A percentile compares a stretch with the other conserved stretches of the same genome.
These are phyloP conservation scores for Globisporangium mamillatum DNA, from an alignment of 352 stramenopile species.

Conservation along the genomic window DNA sequence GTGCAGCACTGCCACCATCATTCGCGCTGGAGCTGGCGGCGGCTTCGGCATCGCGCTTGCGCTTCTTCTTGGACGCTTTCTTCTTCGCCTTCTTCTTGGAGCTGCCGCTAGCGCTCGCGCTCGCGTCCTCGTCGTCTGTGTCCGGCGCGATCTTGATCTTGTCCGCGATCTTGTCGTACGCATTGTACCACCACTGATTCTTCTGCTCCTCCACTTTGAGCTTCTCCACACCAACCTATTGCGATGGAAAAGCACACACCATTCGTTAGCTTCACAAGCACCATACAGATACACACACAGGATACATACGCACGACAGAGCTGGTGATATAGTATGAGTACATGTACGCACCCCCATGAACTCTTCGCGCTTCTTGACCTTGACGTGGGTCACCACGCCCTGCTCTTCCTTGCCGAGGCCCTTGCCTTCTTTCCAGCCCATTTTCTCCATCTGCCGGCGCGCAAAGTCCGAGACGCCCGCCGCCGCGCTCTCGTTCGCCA, in stretches of 20 bases:
- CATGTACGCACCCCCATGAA: constrained; percentile 59
- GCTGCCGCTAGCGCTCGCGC: constrained; percentile 25
- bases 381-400: constrained; percentile 92
- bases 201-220: constrained; percentile 58
- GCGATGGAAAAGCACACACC: neutral
- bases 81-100: constrained; percentile 59
- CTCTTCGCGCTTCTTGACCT: constrained; percentile 93
- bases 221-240: constrained; percentile 74
- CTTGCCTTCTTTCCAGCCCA: constrained; percentile 95
- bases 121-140: constrained; percentile 45
- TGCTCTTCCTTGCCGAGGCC: constrained; percentile 95
- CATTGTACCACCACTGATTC: constrained; percentile 89
- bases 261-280: neutral
- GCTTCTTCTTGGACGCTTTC: constrained; percentile 42
- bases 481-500: constrained; percentile 76
- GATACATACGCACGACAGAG: neutral
- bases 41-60: constrained; percentile 19
- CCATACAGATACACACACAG: neutral
- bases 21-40: constrained; percentile 14
- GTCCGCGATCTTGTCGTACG: constrained; percentile 82
- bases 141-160: constrained; percentile 84
- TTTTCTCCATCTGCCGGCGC: constrained; percentile 90
- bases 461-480: constrained; percentile 75
- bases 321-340: neutral
- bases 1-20: constrained; percentile 26